phyloP scores from a whole-genome alignment of 352 stramenopile genomes.

The Phytophthora melonis region DNA sequence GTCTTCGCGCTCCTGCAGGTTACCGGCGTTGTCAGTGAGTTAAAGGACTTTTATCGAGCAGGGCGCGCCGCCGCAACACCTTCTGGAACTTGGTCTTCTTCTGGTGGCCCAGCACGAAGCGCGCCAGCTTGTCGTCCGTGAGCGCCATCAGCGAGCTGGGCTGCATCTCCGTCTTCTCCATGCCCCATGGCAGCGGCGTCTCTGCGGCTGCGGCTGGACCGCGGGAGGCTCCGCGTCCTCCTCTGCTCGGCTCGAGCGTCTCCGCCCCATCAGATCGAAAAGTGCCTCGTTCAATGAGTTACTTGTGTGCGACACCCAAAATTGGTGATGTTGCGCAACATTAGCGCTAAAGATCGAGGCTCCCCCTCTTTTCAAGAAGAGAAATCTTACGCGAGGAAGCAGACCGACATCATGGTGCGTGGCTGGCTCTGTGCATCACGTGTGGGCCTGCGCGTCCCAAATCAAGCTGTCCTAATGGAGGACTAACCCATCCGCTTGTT shows the following conservation, averaged over 20 bases:
- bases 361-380: slow-evolving; percentile 22
- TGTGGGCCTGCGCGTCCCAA: neutral
- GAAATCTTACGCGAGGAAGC: slow-evolving; percentile 38
- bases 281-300: too few species aligned
- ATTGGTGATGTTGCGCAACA: slow-evolving; percentile 8
- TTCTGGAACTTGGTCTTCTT: slow-evolving; percentile 92
- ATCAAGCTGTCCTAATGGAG: neutral
- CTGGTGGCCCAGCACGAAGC: slow-evolving; percentile 79
- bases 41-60: neutral
- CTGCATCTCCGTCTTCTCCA: slow-evolving; percentile 74
- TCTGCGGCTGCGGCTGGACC: neutral
- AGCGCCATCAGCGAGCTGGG: slow-evolving; percentile 69
- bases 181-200: slow-evolving; percentile 61
- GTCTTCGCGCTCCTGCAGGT: slow-evolving; percentile 72
- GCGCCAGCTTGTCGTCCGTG: slow-evolving; percentile 83
- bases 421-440: neutral
- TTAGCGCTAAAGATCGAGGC: slow-evolving; percentile 19
- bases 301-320: too few species aligned
- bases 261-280: slow-evolving; percentile 26
- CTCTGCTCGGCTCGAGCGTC: slow-evolving; percentile 15
- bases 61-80: slow-evolving; percentile 31
- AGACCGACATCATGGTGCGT: slow-evolving; percentile 44
- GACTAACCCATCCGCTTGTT: neutral
- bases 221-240: slow-evolving; percentile 8
- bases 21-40: slow-evolving; percentile 12